A percentile compares a stretch with the other conserved stretches of the same genome.
phyloP scores from a whole-genome alignment of 495 filamentous ascomycete genomes.

The Chaetomium cochliodes region DNA sequence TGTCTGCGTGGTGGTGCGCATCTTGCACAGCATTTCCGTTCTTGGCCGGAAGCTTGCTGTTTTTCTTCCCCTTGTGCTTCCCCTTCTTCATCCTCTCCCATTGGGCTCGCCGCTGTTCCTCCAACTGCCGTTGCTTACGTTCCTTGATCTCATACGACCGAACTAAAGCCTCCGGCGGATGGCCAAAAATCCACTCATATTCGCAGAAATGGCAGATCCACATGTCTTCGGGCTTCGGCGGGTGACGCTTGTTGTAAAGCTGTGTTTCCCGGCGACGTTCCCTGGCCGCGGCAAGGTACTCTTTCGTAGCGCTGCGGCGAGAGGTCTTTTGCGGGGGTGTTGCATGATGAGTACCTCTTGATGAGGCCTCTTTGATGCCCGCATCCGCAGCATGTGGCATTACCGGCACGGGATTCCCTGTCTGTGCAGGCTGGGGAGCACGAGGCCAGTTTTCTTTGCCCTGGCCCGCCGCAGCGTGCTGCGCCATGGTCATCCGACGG shows the following conservation, averaged over 20 bases:
- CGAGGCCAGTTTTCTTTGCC: slow-evolving; percentile 25
- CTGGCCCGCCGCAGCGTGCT: slow-evolving; percentile 14
- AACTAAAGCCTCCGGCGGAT: slow-evolving; percentile 78
- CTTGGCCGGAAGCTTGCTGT: slow-evolving; percentile 63
- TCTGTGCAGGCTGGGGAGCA: slow-evolving; percentile 17
- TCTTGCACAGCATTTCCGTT: slow-evolving; percentile 44
- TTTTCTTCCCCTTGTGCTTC: slow-evolving; percentile 73
- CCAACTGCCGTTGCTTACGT: slow-evolving; percentile 72
- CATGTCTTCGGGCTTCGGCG: slow-evolving; percentile 68
- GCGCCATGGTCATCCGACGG: slow-evolving; percentile 19
- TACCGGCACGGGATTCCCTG: slow-evolving; percentile 5
- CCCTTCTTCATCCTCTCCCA: slow-evolving; percentile 96
- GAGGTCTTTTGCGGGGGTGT: slow-evolving; percentile 20
- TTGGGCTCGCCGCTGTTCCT: slow-evolving; percentile 78
- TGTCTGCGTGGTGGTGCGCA: slow-evolving; percentile 26
- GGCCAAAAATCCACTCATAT: slow-evolving; percentile 82
- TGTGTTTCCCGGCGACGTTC: slow-evolving; percentile 43
- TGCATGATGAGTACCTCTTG: slow-evolving; percentile 18
- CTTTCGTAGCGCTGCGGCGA: slow-evolving; percentile 26
- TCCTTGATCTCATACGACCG: slow-evolving; percentile 94
- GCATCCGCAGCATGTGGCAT: slow-evolving; percentile 10
- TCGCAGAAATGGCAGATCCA: slow-evolving; percentile 97
- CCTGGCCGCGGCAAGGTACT: slow-evolving; percentile 34
- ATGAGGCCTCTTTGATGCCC: slow-evolving; percentile 18
- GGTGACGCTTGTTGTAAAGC: slow-evolving; percentile 70